A percentile compares a stretch with the other conserved stretches of the same genome.
These are phyloP conservation scores for Pseudogymnoascus sp. DNA, from an alignment of 2,329 filamentous ascomycete species.

Conservation along the genomic window DNA sequence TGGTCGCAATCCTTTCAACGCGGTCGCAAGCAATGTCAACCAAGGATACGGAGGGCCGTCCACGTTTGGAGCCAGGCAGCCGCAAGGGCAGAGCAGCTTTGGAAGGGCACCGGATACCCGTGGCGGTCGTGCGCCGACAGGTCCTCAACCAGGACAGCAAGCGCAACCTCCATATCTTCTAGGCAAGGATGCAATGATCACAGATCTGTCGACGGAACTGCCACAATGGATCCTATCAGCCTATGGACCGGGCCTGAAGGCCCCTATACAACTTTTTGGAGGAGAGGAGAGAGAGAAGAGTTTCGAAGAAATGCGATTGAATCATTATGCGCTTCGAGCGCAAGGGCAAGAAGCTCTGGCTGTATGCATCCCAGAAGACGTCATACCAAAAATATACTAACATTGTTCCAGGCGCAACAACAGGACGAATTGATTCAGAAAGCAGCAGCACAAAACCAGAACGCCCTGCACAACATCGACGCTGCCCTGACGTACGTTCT, in stretches of 20 bases:
- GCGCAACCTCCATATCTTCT: slow-evolving; percentile 21
- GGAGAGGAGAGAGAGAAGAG: slow-evolving; percentile 75
- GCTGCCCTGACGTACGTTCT: slow-evolving; percentile 67
- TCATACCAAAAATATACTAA: slow-evolving; percentile 13
- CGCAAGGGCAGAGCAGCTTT: slow-evolving; percentile 16
- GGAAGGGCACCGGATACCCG: background rate
- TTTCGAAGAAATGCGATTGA: slow-evolving; percentile 79
- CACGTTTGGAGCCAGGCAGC: slow-evolving; percentile 10
- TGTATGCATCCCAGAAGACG: slow-evolving; percentile 20
- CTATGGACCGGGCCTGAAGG: slow-evolving; percentile 71
- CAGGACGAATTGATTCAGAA: slow-evolving; percentile 56
- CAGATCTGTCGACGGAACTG: slow-evolving; percentile 62
- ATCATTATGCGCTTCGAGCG: slow-evolving; percentile 55
- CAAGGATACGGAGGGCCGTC: slow-evolving; percentile 7
- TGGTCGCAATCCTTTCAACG: slow-evolving; percentile 15
- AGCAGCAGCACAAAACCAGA: slow-evolving; percentile 65
- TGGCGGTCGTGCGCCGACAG: slow-evolving; percentile 12
- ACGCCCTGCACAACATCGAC: slow-evolving; percentile 60
- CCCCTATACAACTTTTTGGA: slow-evolving; percentile 78
- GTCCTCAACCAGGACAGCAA: slow-evolving; percentile 6
- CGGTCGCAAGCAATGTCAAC: slow-evolving; percentile 17
- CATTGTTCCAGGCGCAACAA: slow-evolving; percentile 46
- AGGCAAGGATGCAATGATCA: slow-evolving; percentile 47
- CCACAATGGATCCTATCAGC: slow-evolving; percentile 83
- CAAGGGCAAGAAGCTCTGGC: slow-evolving; percentile 23